phyloP scores from a whole-genome alignment of 2,329 filamentous ascomycete genomes.

The Cladosporium sp. region DNA sequence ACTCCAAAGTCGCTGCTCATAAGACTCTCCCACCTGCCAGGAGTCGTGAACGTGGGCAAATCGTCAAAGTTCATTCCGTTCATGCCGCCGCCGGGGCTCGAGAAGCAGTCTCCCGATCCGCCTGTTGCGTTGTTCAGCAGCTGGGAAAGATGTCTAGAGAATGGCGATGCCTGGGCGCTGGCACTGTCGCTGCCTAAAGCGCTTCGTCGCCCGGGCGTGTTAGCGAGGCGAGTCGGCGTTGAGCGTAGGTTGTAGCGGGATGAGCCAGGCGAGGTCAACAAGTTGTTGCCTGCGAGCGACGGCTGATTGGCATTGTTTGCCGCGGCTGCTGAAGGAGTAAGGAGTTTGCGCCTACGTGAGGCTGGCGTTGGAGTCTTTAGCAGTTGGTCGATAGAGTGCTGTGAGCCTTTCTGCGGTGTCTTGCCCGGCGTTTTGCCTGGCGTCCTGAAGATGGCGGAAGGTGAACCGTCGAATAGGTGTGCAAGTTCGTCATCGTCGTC shows the following conservation, averaged over 20 bases:
- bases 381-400: conserved; percentile 33
- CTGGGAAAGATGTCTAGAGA: conserved; percentile 60
- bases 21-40: conserved; percentile 24
- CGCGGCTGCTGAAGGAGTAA: conserved; percentile 27
- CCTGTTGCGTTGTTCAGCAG: conserved; percentile 47
- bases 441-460: conserved; percentile 52
- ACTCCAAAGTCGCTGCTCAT: conserved; percentile 29
- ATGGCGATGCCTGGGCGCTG: conserved; percentile 46
- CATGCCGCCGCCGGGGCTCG: conserved; percentile 24
- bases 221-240: conserved; percentile 34
- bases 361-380: conserved; percentile 44
- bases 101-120: conserved; percentile 19
- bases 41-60: conserved; percentile 30
- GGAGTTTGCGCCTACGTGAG: conserved; percentile 31
- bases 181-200: conserved; percentile 18
- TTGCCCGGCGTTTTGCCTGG: conserved; percentile 50
- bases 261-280: conserved; percentile 31
- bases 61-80: conserved; percentile 29
- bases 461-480: conserved; percentile 63
- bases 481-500: conserved; percentile 51
- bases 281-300: conserved; percentile 27
- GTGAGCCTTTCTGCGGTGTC: conserved; percentile 47
- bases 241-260: conserved; percentile 37
- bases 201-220: conserved; percentile 26
- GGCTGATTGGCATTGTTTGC: conserved; percentile 16